Evolutionary conservation across 176 grass and related monocot genomes (phyloP), one percentile per base, ranked within the genome.

Genomic region (Puccinellia tenuiflora): DNA sequence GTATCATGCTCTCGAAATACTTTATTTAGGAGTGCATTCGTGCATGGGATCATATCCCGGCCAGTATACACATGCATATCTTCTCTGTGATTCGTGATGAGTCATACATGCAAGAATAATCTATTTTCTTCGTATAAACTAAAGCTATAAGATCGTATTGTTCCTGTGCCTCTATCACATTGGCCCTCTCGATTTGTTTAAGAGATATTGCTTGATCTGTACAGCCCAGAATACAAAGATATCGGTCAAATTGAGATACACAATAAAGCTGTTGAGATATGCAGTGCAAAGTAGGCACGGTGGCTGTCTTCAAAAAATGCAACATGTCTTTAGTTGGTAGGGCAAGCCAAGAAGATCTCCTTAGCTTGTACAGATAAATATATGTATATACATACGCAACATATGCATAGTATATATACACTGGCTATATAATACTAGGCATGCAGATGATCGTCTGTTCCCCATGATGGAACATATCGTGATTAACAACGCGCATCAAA

Each of bases 201-300:
- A 43, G 50, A 86, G 88, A 83, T 90, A 79, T 67, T n/a, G 38
- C 17, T 3, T 73, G 80, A 90, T 90, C 53, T 79, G 75, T 24
- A 73, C 84, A 83, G 26, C 65, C 18, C 66, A 82, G 43, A 78
- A 86, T 64, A 64, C 78, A 83, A 33, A 30, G n/a, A 45, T 28
- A 48, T n/a, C n/a, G n/a, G n/a, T n/a, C n/a, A n/a, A n/a, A n/a
- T n/a, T n/a, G n/a, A 51, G 73, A 51, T 63, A 76, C 24, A 78
- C 50, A 78, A 38, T 38, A 38, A 82, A 86, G 79, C 18, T 82
- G 88, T 78, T 83, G 88, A 78, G 83, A 86, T 90, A 78, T 78
- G 84, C 74, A 38, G 73, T 28, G 73, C 55, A 90, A 90, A 82
- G 88, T 82, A 82, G 53, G 63, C 45, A 75, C 79, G 79, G 17